Percentiles rank a stretch among this genome's conserved stretches.
These are phyloP conservation scores for Spergularia bocconei DNA, from an alignment of 148 eudicot species.

Conservation along the genomic window DNA sequence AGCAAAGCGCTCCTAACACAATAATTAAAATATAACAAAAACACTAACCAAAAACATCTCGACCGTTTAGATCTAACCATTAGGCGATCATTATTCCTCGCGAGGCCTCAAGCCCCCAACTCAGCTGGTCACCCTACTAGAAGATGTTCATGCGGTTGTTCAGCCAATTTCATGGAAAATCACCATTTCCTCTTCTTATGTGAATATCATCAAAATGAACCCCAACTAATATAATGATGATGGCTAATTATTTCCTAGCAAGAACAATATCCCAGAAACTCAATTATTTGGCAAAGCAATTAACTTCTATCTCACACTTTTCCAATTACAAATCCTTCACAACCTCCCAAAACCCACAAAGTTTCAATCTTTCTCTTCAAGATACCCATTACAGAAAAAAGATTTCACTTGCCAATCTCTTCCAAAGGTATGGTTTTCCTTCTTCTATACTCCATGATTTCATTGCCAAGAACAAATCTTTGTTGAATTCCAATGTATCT, in stretches of 20 bases:
- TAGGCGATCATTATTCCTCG: too few relatives aligned
- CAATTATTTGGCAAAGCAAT: background rate
- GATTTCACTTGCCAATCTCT: slow-evolving; percentile 44
- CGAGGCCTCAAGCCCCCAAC: too few relatives aligned
- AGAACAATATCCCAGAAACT: slow-evolving; percentile 11
- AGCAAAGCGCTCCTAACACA: too few relatives aligned
- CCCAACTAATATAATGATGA: background rate
- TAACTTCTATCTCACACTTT: background rate
- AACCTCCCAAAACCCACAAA: slow-evolving; percentile 13
- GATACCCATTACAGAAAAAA: slow-evolving; percentile 39
- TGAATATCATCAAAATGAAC: too few relatives aligned
- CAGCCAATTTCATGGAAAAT: too few relatives aligned
- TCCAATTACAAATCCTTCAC: slow-evolving; percentile 22
- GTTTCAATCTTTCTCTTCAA: slow-evolving; percentile 23
- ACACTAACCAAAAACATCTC: too few relatives aligned
- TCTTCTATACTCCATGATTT: slow-evolving; percentile 42
- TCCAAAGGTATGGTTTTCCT: slow-evolving; percentile 69
- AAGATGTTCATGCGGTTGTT: too few relatives aligned
- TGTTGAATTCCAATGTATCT: slow-evolving; percentile 34
- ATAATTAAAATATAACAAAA: too few relatives aligned
- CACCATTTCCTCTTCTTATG: too few relatives aligned
- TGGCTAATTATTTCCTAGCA: slow-evolving; percentile 8
- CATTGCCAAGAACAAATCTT: slow-evolving; percentile 48
- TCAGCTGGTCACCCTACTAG: too few relatives aligned
- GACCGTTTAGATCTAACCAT: too few relatives aligned